These are phyloP conservation scores for Ogataea wickerhamii DNA, from an alignment of 805 yeast genomes.

Conservation along the genomic window DNA sequence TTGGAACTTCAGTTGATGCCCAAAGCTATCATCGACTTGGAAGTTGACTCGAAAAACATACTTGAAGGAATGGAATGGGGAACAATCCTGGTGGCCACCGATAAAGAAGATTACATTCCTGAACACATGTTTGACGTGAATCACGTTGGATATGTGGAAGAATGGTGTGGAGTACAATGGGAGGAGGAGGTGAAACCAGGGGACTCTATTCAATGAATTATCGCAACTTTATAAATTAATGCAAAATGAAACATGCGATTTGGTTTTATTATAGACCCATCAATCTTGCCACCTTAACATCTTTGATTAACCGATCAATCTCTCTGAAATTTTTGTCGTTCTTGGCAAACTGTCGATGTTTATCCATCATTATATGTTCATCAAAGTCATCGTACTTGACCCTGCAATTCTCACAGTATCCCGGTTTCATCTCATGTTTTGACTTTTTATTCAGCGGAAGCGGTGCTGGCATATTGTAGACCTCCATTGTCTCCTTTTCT, in stretches of 20 bases:
- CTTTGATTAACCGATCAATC: slow-evolving; percentile 67
- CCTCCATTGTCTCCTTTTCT: slow-evolving; percentile 6
- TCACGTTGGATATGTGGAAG: slow-evolving; percentile 52
- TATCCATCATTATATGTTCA: slow-evolving; percentile 63
- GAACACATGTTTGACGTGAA: slow-evolving; percentile 45
- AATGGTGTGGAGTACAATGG: slow-evolving; percentile 29
- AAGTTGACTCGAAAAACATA: slow-evolving; percentile 43
- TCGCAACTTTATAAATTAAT: neutral
- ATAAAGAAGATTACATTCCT: slow-evolving; percentile 60
- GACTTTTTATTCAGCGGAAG: slow-evolving; percentile 8
- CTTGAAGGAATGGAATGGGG: slow-evolving; percentile 97
- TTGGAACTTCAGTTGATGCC: slow-evolving; percentile 96
- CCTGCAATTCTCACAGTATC: slow-evolving; percentile 93
- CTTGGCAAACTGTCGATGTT: slow-evolving; percentile 76
- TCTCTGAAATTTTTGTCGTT: slow-evolving; percentile 68
- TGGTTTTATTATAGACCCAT: slow-evolving; percentile 19
- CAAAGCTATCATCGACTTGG: slow-evolving; percentile 79
- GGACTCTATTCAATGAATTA: neutral
- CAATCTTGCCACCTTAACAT: slow-evolving; percentile 30
- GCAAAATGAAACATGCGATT: neutral
- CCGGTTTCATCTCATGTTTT: slow-evolving; percentile 41
- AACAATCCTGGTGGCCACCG: slow-evolving; percentile 76
- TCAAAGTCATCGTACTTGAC: slow-evolving; percentile 77
- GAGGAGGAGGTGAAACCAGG: slow-evolving; percentile 21
- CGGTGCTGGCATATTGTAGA: neutral